These are phyloP conservation scores for Alternaria triticimaculans DNA, from an alignment of 2,329 filamentous ascomycete species.

Conservation along the genomic window DNA sequence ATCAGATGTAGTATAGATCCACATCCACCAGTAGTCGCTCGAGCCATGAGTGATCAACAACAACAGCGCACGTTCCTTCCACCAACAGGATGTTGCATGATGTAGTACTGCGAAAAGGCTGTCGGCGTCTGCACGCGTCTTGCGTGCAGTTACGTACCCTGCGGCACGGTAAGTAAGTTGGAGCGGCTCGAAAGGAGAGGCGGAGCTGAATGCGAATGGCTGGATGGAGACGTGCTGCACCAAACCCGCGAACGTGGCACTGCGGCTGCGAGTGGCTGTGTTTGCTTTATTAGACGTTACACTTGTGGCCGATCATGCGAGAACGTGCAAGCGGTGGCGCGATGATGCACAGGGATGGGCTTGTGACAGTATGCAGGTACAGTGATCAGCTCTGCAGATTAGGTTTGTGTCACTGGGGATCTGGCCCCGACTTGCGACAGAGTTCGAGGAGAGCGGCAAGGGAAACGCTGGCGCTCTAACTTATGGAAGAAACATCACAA, in stretches of 20 bases:
- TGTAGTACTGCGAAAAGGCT: background rate
- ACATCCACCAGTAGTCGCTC: background rate
- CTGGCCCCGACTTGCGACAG: background rate
- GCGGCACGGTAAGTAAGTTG: background rate
- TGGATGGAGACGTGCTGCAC: background rate
- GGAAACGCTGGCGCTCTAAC: background rate
- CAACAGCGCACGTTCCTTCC: background rate
- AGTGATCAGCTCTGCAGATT: background rate
- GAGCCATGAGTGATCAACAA: background rate
- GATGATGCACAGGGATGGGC: background rate
- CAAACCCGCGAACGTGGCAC: background rate
- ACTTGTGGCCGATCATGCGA: background rate
- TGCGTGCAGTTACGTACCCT: background rate
- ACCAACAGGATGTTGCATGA: background rate
- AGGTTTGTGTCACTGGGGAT: background rate
- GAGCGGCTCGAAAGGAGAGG: background rate
- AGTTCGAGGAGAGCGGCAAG: background rate
- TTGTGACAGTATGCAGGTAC: background rate
- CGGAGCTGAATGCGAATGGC: background rate
- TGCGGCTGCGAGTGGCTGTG: background rate
- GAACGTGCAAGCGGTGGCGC: background rate
- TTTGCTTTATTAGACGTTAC: background rate
- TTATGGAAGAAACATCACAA: background rate
- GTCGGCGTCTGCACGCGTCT: background rate
- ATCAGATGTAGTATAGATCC: background rate